Evolutionary conservation across 2,329 filamentous ascomycete genomes (phyloP).

Genomic region (Cryphonectria japonica): DNA sequence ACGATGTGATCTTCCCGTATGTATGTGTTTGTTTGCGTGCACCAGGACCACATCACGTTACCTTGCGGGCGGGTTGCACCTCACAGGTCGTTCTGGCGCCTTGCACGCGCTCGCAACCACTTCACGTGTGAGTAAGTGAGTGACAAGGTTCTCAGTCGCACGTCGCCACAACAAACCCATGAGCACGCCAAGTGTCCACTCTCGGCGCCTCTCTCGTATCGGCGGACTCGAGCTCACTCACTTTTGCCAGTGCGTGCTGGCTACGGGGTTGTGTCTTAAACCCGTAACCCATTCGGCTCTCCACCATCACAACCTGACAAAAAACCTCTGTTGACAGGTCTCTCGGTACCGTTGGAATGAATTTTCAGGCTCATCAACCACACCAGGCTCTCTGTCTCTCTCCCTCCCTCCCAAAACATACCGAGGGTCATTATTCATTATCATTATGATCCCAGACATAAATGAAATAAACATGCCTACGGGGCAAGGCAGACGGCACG

Average conservation of each 20-base stretch:
- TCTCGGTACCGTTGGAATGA: neutral
- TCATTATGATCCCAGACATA: too few relatives aligned
- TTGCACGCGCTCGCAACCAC: neutral
- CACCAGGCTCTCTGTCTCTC: neutral
- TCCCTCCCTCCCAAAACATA: neutral
- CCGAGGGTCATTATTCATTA: too few relatives aligned
- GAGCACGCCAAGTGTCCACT: neutral
- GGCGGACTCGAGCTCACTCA: slow-evolving; percentile 8
- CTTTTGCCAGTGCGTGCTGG: neutral
- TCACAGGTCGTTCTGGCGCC: neutral
- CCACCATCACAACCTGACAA: neutral
- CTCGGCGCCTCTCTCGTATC: slow-evolving; percentile 8
- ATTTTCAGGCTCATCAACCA: neutral
- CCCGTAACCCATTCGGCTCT: neutral
- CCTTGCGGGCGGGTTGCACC: neutral
- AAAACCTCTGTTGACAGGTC: neutral
- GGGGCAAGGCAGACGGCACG: neutral
- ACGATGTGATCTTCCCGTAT: neutral
- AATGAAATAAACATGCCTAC: neutral
- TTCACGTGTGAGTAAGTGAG: neutral
- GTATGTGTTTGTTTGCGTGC: neutral
- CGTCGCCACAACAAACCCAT: neutral
- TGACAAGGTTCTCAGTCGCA: neutral
- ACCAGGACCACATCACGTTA: neutral
- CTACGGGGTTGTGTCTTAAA: neutral